Percentiles rank a stretch among this genome's conserved stretches.
phyloP scores from a whole-genome alignment of 768 basidiomycete species.

The Hirschioporus abietinus region DNA sequence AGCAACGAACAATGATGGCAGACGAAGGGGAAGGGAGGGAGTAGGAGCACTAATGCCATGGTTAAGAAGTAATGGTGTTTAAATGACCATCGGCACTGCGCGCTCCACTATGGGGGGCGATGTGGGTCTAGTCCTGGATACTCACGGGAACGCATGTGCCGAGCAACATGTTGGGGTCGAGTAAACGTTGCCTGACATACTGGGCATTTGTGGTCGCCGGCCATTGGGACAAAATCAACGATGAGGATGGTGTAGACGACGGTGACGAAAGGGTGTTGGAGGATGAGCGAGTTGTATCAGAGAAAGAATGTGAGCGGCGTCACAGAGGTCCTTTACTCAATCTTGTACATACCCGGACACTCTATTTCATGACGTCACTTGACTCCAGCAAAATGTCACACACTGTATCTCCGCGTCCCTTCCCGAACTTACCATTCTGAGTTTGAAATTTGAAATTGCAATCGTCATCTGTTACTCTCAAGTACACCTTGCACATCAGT shows the following conservation, averaged over 20 bases:
- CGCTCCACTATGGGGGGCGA: background rate
- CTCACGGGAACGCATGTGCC: slow-evolving; percentile 89
- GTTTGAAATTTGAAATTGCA: background rate
- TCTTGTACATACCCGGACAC: background rate
- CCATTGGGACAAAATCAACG: slow-evolving; percentile 38
- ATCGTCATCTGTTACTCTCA: background rate
- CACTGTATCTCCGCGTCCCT: background rate
- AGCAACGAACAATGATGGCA: slow-evolving; percentile 5
- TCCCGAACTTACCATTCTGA: background rate
- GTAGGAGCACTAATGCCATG: slow-evolving; percentile 21
- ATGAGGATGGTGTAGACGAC: background rate
- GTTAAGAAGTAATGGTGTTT: slow-evolving; percentile 8
- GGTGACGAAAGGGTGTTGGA: background rate
- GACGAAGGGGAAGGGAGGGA: slow-evolving; percentile 8
- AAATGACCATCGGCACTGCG: slow-evolving; percentile 1
- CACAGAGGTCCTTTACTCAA: background rate
- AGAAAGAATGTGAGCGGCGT: background rate
- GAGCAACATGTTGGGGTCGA: slow-evolving; percentile 82
- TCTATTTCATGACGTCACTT: background rate
- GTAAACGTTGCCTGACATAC: slow-evolving; percentile 87
- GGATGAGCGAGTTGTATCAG: background rate
- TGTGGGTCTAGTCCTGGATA: slow-evolving; percentile 17
- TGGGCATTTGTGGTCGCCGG: slow-evolving; percentile 80
- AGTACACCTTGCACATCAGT: background rate
- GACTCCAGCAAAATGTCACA: background rate